phyloP scores from a whole-genome alignment of 352 stramenopile species.

The Globisporangium lucens region DNA sequence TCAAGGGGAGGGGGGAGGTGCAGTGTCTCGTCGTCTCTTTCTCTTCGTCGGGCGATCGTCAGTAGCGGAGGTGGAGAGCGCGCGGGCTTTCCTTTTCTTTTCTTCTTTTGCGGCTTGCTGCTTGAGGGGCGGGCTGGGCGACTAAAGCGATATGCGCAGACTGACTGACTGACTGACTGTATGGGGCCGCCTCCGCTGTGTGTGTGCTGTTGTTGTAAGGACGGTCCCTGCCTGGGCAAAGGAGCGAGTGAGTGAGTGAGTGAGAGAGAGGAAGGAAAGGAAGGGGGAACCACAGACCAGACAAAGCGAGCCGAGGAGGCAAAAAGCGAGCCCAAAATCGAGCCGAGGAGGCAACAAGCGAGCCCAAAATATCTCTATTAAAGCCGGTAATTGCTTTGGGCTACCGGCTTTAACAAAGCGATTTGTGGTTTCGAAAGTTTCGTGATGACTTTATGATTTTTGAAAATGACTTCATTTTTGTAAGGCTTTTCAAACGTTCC shows the following conservation, averaged over 20 bases:
- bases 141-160: slow-evolving; percentile 1
- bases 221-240: background rate
- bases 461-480: no score
- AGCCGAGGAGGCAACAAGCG: no score
- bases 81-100: slow-evolving; percentile 1
- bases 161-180: background rate
- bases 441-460: no score
- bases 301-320: background rate
- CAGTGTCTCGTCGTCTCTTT: background rate
- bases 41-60: background rate
- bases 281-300: background rate
- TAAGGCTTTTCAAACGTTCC: no score
- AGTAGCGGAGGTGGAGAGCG: background rate
- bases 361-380: no score
- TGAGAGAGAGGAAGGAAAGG: background rate
- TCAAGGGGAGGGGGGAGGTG: background rate
- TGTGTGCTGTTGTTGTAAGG: background rate
- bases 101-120: background rate
- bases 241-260: background rate
- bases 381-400: no score
- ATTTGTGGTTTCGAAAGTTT: no score
- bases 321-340: background rate
- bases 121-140: slow-evolving; percentile 4
- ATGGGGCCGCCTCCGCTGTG: background rate
- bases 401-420: no score